phyloP scores from a whole-genome alignment of 192 early-diverging fungal genomes.

The Linderina pennispora region DNA sequence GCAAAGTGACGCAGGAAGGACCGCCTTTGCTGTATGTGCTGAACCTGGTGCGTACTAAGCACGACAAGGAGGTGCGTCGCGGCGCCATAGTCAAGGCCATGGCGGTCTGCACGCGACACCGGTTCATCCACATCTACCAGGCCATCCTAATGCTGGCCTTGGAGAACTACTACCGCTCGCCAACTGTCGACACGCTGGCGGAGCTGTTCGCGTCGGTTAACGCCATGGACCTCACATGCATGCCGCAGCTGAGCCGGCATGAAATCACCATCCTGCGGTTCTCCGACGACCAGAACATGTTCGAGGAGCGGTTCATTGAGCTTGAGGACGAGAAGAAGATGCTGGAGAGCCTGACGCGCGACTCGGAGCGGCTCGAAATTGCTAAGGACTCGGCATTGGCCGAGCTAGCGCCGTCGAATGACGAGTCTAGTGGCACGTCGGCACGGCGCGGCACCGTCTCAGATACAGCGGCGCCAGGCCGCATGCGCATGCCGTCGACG shows the following conservation, averaged over 20 bases:
- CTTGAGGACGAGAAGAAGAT: constrained; percentile 30
- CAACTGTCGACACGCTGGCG: constrained; percentile 65
- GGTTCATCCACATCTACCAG: constrained; percentile 90
- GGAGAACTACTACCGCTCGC: constrained; percentile 83
- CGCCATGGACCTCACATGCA: constrained; percentile 70
- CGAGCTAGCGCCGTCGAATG: constrained; percentile 9
- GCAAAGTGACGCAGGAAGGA: constrained; percentile 33
- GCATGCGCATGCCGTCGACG: constrained; percentile 42
- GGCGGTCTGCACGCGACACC: constrained; percentile 86
- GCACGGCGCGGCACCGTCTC: constrained; percentile 46
- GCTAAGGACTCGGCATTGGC: constrained; percentile 18
- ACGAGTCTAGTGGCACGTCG: constrained; percentile 23
- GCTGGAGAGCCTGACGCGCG: constrained; percentile 14
- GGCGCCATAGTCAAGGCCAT: constrained; percentile 91
- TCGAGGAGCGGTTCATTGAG: constrained; percentile 71
- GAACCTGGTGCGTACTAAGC: constrained; percentile 86
- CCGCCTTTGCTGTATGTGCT: constrained; percentile 83
- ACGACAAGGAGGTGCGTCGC: constrained; percentile 75
- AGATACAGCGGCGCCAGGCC: constrained; percentile 42
- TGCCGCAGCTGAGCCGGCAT: constrained; percentile 71
- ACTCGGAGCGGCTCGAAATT: constrained; percentile 17
- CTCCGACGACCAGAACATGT: constrained; percentile 75
- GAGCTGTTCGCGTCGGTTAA: constrained; percentile 79
- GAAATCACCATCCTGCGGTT: constrained; percentile 82
- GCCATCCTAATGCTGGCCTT: constrained; percentile 84